A percentile compares a stretch with the other conserved stretches of the same genome.
These are phyloP conservation scores for Paramecium sonneborni DNA, from an alignment of 73 alveolate species.

Conservation along the genomic window DNA sequence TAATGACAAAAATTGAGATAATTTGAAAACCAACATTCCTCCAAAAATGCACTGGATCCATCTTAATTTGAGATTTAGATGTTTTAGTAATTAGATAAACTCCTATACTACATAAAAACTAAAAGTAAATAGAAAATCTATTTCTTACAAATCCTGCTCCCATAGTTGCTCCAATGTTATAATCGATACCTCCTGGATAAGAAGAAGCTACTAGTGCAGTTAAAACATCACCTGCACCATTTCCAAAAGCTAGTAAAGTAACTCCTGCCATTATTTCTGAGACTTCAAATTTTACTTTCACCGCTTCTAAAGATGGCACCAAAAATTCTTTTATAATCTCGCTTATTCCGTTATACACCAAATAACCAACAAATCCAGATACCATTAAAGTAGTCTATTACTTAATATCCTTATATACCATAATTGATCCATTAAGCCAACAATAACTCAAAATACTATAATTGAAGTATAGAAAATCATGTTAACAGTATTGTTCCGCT, in stretches of 20 bases:
- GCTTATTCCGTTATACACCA: neutral
- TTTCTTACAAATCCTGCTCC: neutral
- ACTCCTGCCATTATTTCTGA: conserved; percentile 35
- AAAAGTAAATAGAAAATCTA: neutral
- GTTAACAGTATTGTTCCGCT: neutral
- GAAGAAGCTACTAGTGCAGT: conserved; percentile 19
- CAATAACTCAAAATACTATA: neutral
- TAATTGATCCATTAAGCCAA: neutral
- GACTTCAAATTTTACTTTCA: neutral
- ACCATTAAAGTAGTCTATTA: neutral
- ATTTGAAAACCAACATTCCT: conserved; percentile 17
- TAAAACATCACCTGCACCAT: conserved; percentile 30
- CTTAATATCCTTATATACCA: neutral
- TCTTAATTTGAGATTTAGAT: neutral
- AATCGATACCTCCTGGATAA: conserved; percentile 15
- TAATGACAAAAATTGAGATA: conserved; percentile 2
- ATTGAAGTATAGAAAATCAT: neutral
- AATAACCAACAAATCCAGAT: neutral
- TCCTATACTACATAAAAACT: neutral
- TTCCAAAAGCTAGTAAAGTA: conserved; percentile 5
- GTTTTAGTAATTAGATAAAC: neutral
- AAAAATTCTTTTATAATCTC: neutral
- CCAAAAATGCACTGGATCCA: neutral
- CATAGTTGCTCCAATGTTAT: conserved; percentile 14
- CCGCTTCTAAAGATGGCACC: neutral